phyloP scores from a whole-genome alignment of 108 stramenopile species.

The Ochromonas danica region DNA sequence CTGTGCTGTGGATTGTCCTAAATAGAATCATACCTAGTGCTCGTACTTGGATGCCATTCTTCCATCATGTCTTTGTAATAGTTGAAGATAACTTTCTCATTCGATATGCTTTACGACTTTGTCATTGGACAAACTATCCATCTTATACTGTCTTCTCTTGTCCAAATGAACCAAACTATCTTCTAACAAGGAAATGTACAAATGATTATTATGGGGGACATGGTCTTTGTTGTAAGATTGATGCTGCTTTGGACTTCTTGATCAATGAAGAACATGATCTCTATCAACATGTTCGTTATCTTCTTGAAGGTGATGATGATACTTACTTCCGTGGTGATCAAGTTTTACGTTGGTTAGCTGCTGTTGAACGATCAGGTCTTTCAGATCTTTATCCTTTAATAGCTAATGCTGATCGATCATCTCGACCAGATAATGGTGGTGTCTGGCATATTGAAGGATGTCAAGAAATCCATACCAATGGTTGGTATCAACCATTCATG shows the following conservation, averaged over 20 bases:
- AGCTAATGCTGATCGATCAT: neutral
- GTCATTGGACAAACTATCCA: neutral
- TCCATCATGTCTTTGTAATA: neutral
- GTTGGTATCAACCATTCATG: slow-evolving; percentile 19
- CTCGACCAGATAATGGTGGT: neutral
- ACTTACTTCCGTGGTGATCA: slow-evolving; percentile 19
- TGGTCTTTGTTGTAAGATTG: slow-evolving; percentile 3
- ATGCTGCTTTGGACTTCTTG: neutral
- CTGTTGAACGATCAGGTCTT: neutral
- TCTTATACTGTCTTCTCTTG: neutral
- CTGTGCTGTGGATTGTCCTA: too few species aligned
- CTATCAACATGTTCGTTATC: neutral
- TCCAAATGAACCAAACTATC: slow-evolving; percentile 7
- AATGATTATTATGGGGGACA: neutral
- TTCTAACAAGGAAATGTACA: neutral
- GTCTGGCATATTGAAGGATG: slow-evolving; percentile 18
- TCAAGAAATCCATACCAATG: neutral
- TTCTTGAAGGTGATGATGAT: slow-evolving; percentile 20
- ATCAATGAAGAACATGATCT: neutral
- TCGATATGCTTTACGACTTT: slow-evolving; percentile 11
- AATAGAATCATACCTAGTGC: slow-evolving; percentile 7
- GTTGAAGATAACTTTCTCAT: neutral
- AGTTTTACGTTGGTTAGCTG: neutral
- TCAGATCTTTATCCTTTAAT: slow-evolving; percentile 4
- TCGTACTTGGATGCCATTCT: neutral